phyloP scores from a whole-genome alignment of 2,329 filamentous ascomycete genomes.

The Dothistroma septosporum region DNA sequence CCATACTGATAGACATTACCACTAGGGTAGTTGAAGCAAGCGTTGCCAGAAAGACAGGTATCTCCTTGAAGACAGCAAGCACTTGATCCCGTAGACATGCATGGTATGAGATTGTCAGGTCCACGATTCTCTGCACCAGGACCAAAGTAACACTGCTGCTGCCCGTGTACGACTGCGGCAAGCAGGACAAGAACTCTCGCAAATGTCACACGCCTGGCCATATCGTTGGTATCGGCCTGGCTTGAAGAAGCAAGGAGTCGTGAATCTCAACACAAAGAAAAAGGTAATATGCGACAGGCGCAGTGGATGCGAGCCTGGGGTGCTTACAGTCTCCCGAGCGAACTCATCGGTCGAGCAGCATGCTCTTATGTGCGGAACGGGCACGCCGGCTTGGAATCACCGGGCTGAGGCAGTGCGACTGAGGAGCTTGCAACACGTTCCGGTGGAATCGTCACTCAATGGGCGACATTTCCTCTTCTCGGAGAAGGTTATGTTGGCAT shows the following conservation, averaged over 20 bases:
- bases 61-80: conserved; percentile 31
- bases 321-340: not conserved
- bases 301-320: not conserved
- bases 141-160: conserved; percentile 33
- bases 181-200: conserved; percentile 7
- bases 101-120: conserved; percentile 26
- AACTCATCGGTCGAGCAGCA: not conserved
- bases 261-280: not conserved
- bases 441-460: not conserved
- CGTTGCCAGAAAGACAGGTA: conserved; percentile 29
- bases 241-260: not conserved
- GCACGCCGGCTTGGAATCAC: not conserved
- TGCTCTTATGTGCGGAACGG: conserved; percentile 1
- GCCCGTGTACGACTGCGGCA: conserved; percentile 8
- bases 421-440: not conserved
- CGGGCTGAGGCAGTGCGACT: not conserved
- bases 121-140: conserved; percentile 28
- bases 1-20: conserved; percentile 32
- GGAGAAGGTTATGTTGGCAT: not conserved
- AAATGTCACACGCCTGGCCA: not conserved
- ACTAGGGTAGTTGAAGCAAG: conserved; percentile 28
- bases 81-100: conserved; percentile 22
- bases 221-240: not conserved
- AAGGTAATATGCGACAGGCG: not conserved
- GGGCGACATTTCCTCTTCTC: not conserved